A percentile compares a stretch with the other conserved stretches of the same genome.
These are phyloP conservation scores for Curvularia lunata DNA, from an alignment of 2,329 filamentous ascomycete genomes.

Conservation along the genomic window DNA sequence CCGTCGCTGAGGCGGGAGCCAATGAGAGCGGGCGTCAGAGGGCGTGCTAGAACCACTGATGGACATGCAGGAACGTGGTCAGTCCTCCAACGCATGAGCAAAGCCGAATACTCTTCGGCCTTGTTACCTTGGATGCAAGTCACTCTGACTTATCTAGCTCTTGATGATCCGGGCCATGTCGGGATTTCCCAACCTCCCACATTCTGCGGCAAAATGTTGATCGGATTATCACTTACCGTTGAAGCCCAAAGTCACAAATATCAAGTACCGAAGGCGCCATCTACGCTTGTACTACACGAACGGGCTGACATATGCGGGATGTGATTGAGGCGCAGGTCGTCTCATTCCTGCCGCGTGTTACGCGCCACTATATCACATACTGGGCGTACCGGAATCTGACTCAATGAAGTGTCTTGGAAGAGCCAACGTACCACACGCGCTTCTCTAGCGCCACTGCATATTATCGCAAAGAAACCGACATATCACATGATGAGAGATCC, in stretches of 20 bases:
- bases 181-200: constrained; percentile 11
- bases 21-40: constrained; percentile 33
- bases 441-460: not conserved
- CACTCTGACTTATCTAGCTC: constrained; percentile 5
- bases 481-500: not conserved
- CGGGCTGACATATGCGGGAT: too few relatives aligned
- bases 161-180: constrained; percentile 25
- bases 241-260: not conserved
- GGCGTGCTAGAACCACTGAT: constrained; percentile 38
- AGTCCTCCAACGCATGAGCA: constrained; percentile 11
- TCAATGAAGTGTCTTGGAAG: not conserved
- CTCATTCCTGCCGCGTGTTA: not conserved
- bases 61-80: constrained; percentile 35
- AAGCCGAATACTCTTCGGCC: constrained; percentile 7
- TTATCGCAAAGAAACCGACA: not conserved
- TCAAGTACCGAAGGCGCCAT: not conserved
- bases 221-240: not conserved
- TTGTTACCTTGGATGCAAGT: constrained; percentile 8
- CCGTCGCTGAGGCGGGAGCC: constrained; percentile 27
- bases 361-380: not conserved
- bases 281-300: not conserved
- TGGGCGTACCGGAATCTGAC: not conserved
- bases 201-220: constrained; percentile 2
- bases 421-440: not conserved
- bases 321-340: not conserved